Evolutionary conservation across 2,329 filamentous ascomycete genomes (phyloP), one percentile per base, ranked within the genome.

Genomic region (Sporothrix humicola): DNA sequence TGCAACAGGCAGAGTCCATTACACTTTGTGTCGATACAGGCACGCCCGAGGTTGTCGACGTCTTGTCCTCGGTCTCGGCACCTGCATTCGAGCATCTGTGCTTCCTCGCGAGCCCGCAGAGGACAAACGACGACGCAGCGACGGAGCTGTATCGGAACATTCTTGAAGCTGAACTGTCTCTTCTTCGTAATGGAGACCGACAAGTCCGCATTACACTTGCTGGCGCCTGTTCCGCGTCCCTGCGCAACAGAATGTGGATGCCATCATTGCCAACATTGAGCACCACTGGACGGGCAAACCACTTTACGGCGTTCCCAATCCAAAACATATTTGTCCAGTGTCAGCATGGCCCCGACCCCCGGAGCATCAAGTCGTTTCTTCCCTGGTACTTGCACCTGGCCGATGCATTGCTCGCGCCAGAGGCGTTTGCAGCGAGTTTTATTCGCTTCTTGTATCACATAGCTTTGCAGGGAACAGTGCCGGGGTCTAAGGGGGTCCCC

Each of bases 81-180:
- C 54, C 54, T 23, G 54, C 54, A 23, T 56, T 56, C 20, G 9
- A 23, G 20, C 20, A 56, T 23, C 54, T 56, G 54, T 56, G 54
- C 20, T 56, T 56, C 23, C 54, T 26, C 9, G n/a, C 23, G 20
- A 56, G 9, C n/a, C 54, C 54, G n/a, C 54, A 56, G 10, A 23
- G 54, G 54, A 56, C 54, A 23, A 23, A 56, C 54, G 54, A 56
- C n/a, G 20, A 56, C 54, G 54, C 54, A 56, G n/a, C 54, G 50
- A 56, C 54, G 54, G n/a, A 56, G 54, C 54, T 56, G 54, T 56
- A 56, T n/a, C 20, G n/a, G 20, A 23, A 56, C 20, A 6, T 56
- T 23, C 8, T 26, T 26, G 23, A 26, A 26, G 23, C 54, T 56
- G 54, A 23, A 23, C 20, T 23, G 54, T 56, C 54, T 56, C 54